phyloP scores from a whole-genome alignment of 306 rosid species.

The Gynostemma pentaphyllum region DNA sequence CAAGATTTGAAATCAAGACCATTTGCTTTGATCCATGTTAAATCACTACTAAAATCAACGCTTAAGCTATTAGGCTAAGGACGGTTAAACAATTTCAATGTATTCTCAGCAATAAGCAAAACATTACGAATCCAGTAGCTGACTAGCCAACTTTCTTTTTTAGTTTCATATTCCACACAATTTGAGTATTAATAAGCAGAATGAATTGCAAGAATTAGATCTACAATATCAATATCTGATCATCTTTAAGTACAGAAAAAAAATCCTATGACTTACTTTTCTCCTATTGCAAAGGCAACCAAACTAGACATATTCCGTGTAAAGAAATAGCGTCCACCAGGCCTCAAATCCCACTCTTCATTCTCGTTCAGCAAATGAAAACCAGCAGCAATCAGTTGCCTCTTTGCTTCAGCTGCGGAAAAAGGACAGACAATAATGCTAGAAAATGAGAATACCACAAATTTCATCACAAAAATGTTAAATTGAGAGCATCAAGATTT shows the following conservation, averaged over 20 bases:
- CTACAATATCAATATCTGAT: background rate
- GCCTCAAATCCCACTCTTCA: slow-evolving; percentile 82
- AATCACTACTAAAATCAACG: no score
- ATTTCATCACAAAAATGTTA: slow-evolving; percentile 1
- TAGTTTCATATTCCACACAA: background rate
- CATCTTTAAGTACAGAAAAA: background rate
- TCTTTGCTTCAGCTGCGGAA: slow-evolving; percentile 74
- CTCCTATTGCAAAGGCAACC: slow-evolving; percentile 84
- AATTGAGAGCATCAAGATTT: background rate
- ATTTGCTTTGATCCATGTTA: no score
- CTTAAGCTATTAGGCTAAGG: no score
- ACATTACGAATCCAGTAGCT: background rate
- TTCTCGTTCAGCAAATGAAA: slow-evolving; percentile 62
- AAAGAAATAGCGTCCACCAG: slow-evolving; percentile 88
- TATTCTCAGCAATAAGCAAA: no score
- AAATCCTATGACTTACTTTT: slow-evolving; percentile 35
- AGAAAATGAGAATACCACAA: background rate
- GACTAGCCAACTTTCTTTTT: background rate
- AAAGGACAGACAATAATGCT: background rate
- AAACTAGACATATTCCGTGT: slow-evolving; percentile 87
- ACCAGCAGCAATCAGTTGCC: slow-evolving; percentile 65
- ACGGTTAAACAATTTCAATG: no score
- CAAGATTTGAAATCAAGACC: no score
- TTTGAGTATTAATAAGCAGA: background rate
- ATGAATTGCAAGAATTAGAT: background rate